phyloP scores from a whole-genome alignment of 176 grass and related monocot genomes.

The Microstegium vimineum region DNA sequence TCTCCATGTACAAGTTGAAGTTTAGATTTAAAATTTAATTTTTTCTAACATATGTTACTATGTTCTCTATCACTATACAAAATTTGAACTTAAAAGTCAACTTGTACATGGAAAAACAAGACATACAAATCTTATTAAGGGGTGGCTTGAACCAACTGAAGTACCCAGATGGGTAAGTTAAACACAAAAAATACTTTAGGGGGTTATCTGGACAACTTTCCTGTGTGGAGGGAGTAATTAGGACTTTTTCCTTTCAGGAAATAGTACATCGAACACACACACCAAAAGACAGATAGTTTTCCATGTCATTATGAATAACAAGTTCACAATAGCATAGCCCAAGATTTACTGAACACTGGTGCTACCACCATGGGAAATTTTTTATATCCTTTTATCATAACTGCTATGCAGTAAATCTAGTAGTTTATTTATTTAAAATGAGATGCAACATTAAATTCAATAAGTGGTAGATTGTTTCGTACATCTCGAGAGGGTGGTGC shows the following conservation, averaged over 20 bases:
- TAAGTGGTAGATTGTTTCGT: constrained; percentile 23
- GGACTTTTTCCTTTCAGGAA: background rate
- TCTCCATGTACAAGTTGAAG: background rate
- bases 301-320: background rate
- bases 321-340: background rate
- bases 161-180: background rate
- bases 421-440: background rate
- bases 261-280: background rate
- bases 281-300: background rate
- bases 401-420: background rate
- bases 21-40: background rate
- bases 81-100: background rate
- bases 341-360: background rate
- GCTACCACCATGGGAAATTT: background rate
- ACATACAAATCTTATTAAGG: background rate
- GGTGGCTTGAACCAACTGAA: background rate
- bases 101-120: background rate
- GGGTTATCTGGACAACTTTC: background rate
- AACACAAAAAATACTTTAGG: background rate
- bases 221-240: background rate
- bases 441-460: background rate
- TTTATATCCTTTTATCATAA: background rate
- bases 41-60: background rate
- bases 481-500: constrained; percentile 97
- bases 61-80: background rate